Evolutionary conservation across 306 rosid genomes (phyloP).

Genomic region (Cicer cuneatum): DNA sequence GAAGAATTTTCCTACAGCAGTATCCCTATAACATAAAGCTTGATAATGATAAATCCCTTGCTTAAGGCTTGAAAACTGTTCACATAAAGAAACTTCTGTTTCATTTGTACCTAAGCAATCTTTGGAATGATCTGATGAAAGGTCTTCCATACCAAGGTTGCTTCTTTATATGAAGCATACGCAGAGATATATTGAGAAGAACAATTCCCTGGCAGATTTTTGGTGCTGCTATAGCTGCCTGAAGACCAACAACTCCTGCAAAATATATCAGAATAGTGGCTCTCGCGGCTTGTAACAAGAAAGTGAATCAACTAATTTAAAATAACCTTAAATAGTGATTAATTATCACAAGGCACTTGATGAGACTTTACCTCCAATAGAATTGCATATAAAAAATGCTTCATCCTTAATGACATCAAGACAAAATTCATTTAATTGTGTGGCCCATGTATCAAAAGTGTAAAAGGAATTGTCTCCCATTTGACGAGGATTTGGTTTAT

Average conservation of each 20-base stretch:
- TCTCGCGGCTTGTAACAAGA: not conserved
- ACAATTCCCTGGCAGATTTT: slow-evolving; percentile 74
- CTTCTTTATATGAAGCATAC: slow-evolving; percentile 93
- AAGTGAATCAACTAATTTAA: slow-evolving; percentile 1
- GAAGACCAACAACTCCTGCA: slow-evolving; percentile 96
- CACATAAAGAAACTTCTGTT: slow-evolving; percentile 35
- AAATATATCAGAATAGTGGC: not conserved
- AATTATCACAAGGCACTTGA: not conserved
- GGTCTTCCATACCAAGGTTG: slow-evolving; percentile 95
- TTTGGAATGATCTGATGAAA: slow-evolving; percentile 82
- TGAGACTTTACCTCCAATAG: slow-evolving; percentile 78
- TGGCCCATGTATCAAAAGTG: slow-evolving; percentile 94
- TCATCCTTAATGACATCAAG: slow-evolving; percentile 70
- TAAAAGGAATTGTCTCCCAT: slow-evolving; percentile 67
- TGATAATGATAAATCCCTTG: slow-evolving; percentile 34
- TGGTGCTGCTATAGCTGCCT: slow-evolving; percentile 80
- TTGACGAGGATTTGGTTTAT: slow-evolving; percentile 85
- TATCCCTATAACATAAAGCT: slow-evolving; percentile 67
- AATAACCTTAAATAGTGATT: not conserved
- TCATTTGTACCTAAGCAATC: slow-evolving; percentile 72
- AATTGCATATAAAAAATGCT: slow-evolving; percentile 91
- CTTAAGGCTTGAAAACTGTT: slow-evolving; percentile 34
- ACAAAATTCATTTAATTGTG: slow-evolving; percentile 83
- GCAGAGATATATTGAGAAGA: slow-evolving; percentile 83
- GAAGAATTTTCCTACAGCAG: slow-evolving; percentile 74